These are phyloP conservation scores for Salix udensis DNA, from an alignment of 345 rosid genomes.

Conservation along the genomic window DNA sequence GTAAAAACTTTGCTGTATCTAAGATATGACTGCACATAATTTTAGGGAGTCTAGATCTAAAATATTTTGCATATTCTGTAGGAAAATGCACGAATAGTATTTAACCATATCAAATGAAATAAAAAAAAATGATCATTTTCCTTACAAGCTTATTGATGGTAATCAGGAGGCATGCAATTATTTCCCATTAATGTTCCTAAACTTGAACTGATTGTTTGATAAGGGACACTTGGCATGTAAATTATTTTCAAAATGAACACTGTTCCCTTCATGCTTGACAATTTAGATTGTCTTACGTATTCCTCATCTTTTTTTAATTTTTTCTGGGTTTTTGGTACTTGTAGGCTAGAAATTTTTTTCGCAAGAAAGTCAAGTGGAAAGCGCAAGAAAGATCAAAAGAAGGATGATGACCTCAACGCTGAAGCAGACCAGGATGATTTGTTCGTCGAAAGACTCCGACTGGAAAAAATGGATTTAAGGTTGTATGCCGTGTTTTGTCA, in stretches of 20 bases:
- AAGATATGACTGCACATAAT: constrained; percentile 4
- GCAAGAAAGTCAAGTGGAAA: constrained; percentile 37
- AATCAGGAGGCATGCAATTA: not conserved
- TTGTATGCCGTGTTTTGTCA: constrained; percentile 16
- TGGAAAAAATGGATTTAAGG: constrained; percentile 83
- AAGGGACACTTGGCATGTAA: not conserved
- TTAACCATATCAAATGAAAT: not conserved
- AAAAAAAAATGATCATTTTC: not conserved
- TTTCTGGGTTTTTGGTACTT: constrained; percentile 23
- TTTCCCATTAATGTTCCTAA: constrained; percentile 3
- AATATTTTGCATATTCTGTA: not conserved
- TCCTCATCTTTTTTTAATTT: constrained; percentile 4
- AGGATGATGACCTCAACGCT: constrained; percentile 54
- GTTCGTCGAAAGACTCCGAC: constrained; percentile 71
- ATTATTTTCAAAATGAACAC: not conserved
- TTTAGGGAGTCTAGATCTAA: not conserved
- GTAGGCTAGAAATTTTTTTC: constrained; percentile 65
- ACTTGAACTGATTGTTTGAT: constrained; percentile 4
- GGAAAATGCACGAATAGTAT: constrained; percentile 2
- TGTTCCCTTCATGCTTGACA: not conserved
- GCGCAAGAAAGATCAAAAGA: constrained; percentile 54
- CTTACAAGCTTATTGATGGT: not conserved
- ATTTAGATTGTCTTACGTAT: constrained; percentile 3
- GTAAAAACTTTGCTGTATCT: not conserved
- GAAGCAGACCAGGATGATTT: constrained; percentile 52